Percentiles rank a stretch among this genome's conserved stretches.
phyloP scores from a whole-genome alignment of 208 protist genomes.

The Acanthamoeba royreba region DNA sequence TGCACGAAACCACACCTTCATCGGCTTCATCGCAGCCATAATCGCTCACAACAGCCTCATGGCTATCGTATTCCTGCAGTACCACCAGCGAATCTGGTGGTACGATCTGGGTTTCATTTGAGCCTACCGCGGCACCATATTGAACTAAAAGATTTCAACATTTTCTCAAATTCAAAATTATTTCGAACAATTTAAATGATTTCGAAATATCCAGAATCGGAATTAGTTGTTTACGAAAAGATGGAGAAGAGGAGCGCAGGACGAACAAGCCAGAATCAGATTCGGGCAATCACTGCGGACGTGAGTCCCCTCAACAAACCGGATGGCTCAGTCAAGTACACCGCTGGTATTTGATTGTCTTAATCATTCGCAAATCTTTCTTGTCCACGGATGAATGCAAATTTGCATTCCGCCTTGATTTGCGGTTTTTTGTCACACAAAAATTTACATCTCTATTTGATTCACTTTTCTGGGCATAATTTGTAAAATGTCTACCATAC shows the following conservation, averaged over 20 bases:
- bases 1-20: not conserved
- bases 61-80: constrained; percentile 30
- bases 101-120: constrained; percentile 42
- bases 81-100: constrained; percentile 54
- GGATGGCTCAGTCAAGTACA: constrained; percentile 17
- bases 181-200: too few relatives aligned
- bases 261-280: not conserved
- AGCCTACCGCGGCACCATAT: too few relatives aligned
- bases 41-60: constrained; percentile 31
- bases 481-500: too few relatives aligned
- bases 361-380: not conserved
- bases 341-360: not conserved
- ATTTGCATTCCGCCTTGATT: too few relatives aligned
- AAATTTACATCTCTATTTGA: too few relatives aligned
- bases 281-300: not conserved
- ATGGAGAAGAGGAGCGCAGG: constrained; percentile 15
- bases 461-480: too few relatives aligned
- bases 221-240: too few relatives aligned
- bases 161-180: too few relatives aligned
- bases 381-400: too few relatives aligned
- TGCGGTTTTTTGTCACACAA: too few relatives aligned
- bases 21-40: constrained; percentile 38
- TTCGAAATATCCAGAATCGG: too few relatives aligned
- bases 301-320: not conserved
- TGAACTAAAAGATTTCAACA: too few relatives aligned